phyloP scores from a whole-genome alignment of 169 alveolate species.

The Pseudocohnilembus persalinus region DNA sequence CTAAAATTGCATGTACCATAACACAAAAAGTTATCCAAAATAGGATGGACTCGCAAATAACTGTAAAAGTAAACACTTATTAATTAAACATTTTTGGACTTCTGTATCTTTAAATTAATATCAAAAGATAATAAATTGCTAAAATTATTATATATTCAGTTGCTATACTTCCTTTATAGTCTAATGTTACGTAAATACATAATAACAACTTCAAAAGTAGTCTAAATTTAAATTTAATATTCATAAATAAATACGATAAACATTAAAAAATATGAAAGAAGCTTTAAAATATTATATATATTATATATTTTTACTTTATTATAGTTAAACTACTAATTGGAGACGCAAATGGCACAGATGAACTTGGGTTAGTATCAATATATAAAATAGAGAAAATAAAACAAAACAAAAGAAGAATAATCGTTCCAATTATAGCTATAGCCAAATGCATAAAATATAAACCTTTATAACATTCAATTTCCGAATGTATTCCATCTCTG shows the following conservation, averaged over 20 bases:
- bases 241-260: neutral
- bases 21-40: constrained; percentile 38
- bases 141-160: constrained; percentile 10
- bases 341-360: constrained; percentile 39
- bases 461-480: constrained; percentile 32
- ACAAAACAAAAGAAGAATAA: neutral
- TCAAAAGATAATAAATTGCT: constrained; percentile 6
- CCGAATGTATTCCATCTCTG: neutral
- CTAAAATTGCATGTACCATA: constrained; percentile 28
- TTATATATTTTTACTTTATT: constrained; percentile 1
- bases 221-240: too few relatives aligned
- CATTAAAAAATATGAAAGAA: too few relatives aligned
- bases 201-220: constrained; percentile 7
- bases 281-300: too few relatives aligned
- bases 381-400: constrained; percentile 11
- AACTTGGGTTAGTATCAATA: constrained; percentile 36
- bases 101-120: constrained; percentile 27
- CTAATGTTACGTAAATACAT: constrained; percentile 33
- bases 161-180: constrained; percentile 12
- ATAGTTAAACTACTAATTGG: constrained; percentile 28
- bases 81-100: constrained; percentile 19
- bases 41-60: constrained; percentile 11
- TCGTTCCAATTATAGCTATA: constrained; percentile 5
- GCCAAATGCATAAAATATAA: constrained; percentile 34
- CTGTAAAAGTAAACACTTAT: constrained; percentile 5